Base-by-base conservation (phyloP, 176 grass and related monocot species). In the Saccharum spontaneum region DNA sequence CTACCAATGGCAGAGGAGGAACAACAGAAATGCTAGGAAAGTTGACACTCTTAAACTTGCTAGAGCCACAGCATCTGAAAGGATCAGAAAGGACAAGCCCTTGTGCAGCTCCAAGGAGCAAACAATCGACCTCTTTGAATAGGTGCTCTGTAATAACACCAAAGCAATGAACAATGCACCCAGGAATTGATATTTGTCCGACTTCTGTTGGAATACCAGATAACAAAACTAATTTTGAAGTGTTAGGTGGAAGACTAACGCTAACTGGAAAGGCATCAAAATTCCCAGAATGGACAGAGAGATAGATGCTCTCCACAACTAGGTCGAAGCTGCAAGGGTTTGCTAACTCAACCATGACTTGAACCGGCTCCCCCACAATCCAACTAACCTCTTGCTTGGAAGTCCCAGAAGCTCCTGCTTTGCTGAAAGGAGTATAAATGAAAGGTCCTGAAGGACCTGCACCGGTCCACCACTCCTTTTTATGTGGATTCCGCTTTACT, bases 131-230 rank as follows among this genome's bases (percentile, higher is more conserved):
- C 82, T 99, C 97, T 85, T 91, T 99, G 79, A 99, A 96, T 72
- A 99, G 85, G 88, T 99, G 97, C 87, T 99, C 97, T 75, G 97
- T 94, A 69, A 99, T 99, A 80, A 99, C 97, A 87, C 97, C 97
- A 85, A 96, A 99, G 87, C 90, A 96, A 81, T 99, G 97, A 68
- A 99, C 94, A 87, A 99, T 97, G 89, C 97, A 99, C 61, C 97
- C 97, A 83, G 91, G 94, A 88, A 99, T 96, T 63, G 87, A 90
- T 74, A 99, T 83, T 86, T 84, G 82, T 73, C 94, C 97, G 10
- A 92, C 82, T 91, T 94, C 80, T 65, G 97, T 99, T 82, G 97
- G 97, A 89, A 99, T 91, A 50, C 97, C 97, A 82, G 94, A 94
- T 82, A 99, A 83, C 62, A 95, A 77, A 67, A 99, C 91, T 84